These are phyloP conservation scores for Musa schizocarpa DNA, from an alignment of 176 grass and related monocot genomes.

Conservation along the genomic window DNA sequence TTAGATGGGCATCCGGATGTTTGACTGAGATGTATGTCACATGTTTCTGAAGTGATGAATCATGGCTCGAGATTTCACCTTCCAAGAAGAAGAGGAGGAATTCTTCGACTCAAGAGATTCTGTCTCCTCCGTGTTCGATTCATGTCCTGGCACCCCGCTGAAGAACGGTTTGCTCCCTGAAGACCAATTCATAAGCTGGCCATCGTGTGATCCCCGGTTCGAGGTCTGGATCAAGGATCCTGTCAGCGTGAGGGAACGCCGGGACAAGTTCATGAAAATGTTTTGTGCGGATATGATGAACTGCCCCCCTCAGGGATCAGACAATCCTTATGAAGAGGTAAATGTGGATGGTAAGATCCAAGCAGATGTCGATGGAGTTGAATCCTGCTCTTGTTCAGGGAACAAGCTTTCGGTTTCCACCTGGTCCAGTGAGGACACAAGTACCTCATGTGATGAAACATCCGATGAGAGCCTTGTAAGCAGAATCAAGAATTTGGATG, in stretches of 20 bases:
- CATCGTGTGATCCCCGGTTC: conserved; percentile 8
- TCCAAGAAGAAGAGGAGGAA: neutral
- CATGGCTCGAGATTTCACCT: neutral
- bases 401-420: conserved; percentile 20
- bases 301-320: neutral
- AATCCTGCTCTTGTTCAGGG: conserved; percentile 3
- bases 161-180: neutral
- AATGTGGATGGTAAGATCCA: neutral
- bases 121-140: neutral
- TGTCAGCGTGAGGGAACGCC: conserved; percentile 49
- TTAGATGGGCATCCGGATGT: neutral
- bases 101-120: neutral
- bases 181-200: conserved; percentile 5
- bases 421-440: conserved; percentile 18
- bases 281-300: conserved; percentile 28
- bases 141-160: neutral
- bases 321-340: conserved; percentile 1
- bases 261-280: conserved; percentile 38
- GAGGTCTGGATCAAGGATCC: conserved; percentile 51
- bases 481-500: conserved; percentile 73
- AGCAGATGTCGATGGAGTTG: neutral
- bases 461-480: conserved; percentile 22
- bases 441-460: neutral
- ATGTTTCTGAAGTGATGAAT: neutral
- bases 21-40: neutral